Evolutionary conservation across 345 rosid genomes (phyloP), one percentile per base, ranked within the genome.

Genomic region (Camelina neglecta): DNA sequence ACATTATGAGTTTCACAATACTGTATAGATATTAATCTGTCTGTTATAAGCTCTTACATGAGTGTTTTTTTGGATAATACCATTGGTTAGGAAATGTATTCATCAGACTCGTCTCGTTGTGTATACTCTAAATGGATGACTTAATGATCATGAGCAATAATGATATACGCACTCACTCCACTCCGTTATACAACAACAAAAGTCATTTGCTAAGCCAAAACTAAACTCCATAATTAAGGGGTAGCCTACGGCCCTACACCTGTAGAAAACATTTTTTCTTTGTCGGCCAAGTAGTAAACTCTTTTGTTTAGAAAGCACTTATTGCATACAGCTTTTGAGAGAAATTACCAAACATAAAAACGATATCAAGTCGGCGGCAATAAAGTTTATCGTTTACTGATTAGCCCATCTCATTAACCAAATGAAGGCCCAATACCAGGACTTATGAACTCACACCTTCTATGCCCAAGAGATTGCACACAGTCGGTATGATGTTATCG

Each of bases 381-480:
- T 10, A 7, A 18, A 26, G 15, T 26, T 49, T 11, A 41, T 12
- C 41, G 29, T 61, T 49, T n/a, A 29, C 6, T 53, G 56, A 18
- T 45, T 55, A 45, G 71, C 64, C 70, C 38, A 31, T 54, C 26
- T 38, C 33, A 11, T 62, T 24, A 54, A 42, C 63, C 54, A 5
- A 65, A 24, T 10, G 10, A 54, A 63, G 24, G 76, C 76, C 62
- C 61, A 72, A 72, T 61, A 24, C 4, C 4, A n/a, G 7, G 21
- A 12, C 76, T 36, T 10, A 3, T 4, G 42, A 61, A 47, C 2
- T 59, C 54, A 26, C 53, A 69, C 48, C 31, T 68, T 69, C 45
- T 18, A 60, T 18, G 65, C 36, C 45, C 39, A 56, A 26, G 15
- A 18, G 54, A 24, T 24, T 11, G 44, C 29, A 31, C 16, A 47